phyloP scores from a whole-genome alignment of 345 rosid species.

The Stellera chamaejasme region DNA sequence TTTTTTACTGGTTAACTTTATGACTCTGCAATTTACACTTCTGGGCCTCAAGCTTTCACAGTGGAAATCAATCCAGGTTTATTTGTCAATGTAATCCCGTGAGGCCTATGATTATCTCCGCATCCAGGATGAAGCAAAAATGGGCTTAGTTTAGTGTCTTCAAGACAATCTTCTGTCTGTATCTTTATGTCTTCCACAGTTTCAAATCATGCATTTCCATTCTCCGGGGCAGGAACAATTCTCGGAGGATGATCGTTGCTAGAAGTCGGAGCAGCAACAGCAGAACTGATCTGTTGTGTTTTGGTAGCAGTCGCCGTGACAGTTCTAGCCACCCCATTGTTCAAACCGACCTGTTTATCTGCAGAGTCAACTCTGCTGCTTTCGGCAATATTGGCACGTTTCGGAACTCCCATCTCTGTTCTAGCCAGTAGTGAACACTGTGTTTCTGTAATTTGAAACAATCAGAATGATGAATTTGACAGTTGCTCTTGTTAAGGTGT shows the following conservation, averaged over 20 bases:
- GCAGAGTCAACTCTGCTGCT: constrained; percentile 37
- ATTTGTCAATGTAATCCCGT: background rate
- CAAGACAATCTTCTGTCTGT: constrained; percentile 6
- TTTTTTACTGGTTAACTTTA: background rate
- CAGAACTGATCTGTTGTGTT: constrained; percentile 22
- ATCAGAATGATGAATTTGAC: constrained; percentile 11
- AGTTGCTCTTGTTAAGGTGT: background rate
- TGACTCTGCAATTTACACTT: constrained; percentile 3
- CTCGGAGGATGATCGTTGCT: constrained; percentile 26
- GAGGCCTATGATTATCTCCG: constrained; percentile 1
- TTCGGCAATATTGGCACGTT: constrained; percentile 31
- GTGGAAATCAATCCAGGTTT: background rate
- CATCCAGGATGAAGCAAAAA: background rate
- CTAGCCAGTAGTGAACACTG: constrained; percentile 61
- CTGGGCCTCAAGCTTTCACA: constrained; percentile 1
- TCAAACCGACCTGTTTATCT: constrained; percentile 30
- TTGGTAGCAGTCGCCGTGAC: constrained; percentile 24
- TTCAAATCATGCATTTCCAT: constrained; percentile 31
- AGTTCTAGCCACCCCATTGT: constrained; percentile 39
- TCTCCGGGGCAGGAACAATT: constrained; percentile 32
- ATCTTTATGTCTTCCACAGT: constrained; percentile 21
- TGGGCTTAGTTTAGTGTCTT: constrained; percentile 1
- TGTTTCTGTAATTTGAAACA: constrained; percentile 44
- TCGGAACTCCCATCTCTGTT: constrained; percentile 42
- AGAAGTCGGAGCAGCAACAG: constrained; percentile 17